Percentiles rank a stretch among this genome's conserved stretches.
These are phyloP conservation scores for Psilocybe sp. DNA, from an alignment of 768 basidiomycete genomes.

Conservation along the genomic window DNA sequence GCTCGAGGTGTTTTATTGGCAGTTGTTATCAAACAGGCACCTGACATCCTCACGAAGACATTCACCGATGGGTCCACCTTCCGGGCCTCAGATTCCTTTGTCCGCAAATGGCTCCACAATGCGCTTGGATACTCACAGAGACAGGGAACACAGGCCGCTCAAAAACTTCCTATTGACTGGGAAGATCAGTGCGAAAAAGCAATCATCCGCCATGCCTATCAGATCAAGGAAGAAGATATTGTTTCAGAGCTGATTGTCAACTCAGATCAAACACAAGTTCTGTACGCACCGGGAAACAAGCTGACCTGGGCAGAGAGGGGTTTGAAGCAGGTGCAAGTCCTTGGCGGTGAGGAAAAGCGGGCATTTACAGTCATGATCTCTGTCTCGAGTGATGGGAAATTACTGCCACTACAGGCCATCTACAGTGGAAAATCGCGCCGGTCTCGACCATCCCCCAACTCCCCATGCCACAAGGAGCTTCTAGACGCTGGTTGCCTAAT, in stretches of 20 bases:
- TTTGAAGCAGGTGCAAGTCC: conserved; percentile 27
- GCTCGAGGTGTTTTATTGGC: conserved; percentile 7
- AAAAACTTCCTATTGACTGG: conserved; percentile 31
- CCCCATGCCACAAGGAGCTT: conserved; percentile 18
- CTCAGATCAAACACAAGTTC: conserved; percentile 33
- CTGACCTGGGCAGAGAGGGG: conserved; percentile 28
- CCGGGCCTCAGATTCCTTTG: conserved; percentile 2
- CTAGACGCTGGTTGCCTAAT: conserved; percentile 19
- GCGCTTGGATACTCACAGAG: conserved; percentile 19
- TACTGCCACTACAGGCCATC: conserved; percentile 38
- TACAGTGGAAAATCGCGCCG: conserved; percentile 24
- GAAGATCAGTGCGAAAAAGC: conserved; percentile 15
- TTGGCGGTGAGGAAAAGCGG: conserved; percentile 37
- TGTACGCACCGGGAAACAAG: conserved; percentile 19
- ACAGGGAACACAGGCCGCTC: conserved; percentile 27
- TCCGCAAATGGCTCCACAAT: background rate
- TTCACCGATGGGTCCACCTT: conserved; percentile 11
- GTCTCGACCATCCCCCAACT: conserved; percentile 18
- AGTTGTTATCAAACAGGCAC: conserved; percentile 4
- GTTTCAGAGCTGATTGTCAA: conserved; percentile 27
- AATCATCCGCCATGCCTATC: conserved; percentile 19
- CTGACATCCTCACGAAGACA: conserved; percentile 4
- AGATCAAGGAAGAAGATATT: conserved; percentile 23
- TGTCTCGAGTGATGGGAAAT: conserved; percentile 23
- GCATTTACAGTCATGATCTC: conserved; percentile 37